Percentiles rank a stretch among this genome's conserved stretches.
Conservation (phyloP, 2,329 filamentous ascomycete species). For the Aspergillus japonicus region DNA sequence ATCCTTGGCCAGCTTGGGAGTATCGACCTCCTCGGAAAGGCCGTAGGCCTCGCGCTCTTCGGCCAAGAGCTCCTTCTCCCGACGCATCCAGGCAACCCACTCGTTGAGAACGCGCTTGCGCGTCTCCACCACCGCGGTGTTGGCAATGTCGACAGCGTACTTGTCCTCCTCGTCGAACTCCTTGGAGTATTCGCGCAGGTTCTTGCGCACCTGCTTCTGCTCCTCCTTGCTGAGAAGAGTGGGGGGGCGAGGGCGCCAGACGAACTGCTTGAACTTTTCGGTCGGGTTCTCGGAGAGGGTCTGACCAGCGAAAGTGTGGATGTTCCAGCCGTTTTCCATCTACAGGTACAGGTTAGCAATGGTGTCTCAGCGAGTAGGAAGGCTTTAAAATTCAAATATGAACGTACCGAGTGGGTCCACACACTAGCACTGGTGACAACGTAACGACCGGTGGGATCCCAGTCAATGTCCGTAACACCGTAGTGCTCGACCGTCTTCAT, state of each 20-base stretch:
- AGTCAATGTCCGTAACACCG: conserved; percentile 94
- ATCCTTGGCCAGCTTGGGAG: conserved; percentile 52
- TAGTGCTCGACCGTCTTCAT: conserved; percentile 96
- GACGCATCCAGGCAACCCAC: conserved; percentile 81
- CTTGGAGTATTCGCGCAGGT: conserved; percentile 92
- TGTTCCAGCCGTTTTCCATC: conserved; percentile 99
- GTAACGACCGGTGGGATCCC: conserved; percentile 94
- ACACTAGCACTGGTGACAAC: conserved; percentile 89
- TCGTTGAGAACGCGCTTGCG: conserved; percentile 79
- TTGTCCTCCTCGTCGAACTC: conserved; percentile 94
- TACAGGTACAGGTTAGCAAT: conserved; percentile 41
- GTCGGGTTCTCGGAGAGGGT: conserved; percentile 85
- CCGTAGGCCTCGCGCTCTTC: conserved; percentile 70
- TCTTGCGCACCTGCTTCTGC: conserved; percentile 97
- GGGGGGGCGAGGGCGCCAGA: conserved; percentile 87
- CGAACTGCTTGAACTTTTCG: conserved; percentile 97
- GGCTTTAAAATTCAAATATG: background rate
- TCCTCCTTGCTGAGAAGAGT: conserved; percentile 95
- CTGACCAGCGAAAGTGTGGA: conserved; percentile 94
- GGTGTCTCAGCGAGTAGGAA: conserved; percentile 2
- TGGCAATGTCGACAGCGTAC: conserved; percentile 88
- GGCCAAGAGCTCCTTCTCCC: conserved; percentile 67
- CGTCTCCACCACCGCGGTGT: conserved; percentile 88
- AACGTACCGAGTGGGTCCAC: conserved; percentile 90
- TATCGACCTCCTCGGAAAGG: conserved; percentile 64